Percentiles rank a stretch among this genome's conserved stretches.
Conservation (phyloP, 139 green algal species). For the Chlorella sp. region DNA sequence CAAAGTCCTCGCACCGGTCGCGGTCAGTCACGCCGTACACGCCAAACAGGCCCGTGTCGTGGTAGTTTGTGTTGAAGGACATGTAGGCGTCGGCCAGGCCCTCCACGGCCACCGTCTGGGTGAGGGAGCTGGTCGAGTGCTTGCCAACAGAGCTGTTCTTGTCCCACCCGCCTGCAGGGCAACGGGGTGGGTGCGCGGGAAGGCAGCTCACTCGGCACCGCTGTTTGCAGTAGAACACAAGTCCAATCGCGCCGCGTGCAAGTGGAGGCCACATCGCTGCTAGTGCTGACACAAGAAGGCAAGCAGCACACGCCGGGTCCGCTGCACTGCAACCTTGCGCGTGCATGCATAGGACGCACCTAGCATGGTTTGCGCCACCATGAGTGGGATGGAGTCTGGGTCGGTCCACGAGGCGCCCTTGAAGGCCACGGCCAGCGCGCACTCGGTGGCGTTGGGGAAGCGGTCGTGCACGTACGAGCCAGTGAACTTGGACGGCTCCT, state of each 20-base stretch:
- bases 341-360: conserved; percentile 26
- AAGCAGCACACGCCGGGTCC: no score
- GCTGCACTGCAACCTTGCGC: no score
- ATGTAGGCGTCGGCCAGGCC: conserved; percentile 84
- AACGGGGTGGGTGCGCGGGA: no score
- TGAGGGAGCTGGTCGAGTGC: conserved; percentile 60
- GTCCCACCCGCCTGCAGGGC: conserved; percentile 59
- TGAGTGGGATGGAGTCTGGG: conserved; percentile 91
- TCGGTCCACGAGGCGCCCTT: conserved; percentile 91
- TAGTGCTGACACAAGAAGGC: not conserved
- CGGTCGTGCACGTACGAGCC: conserved; percentile 91
- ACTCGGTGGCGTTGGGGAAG: conserved; percentile 77
- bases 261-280: no score
- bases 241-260: no score
- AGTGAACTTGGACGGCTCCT: conserved; percentile 89
- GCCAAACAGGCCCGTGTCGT: conserved; percentile 94
- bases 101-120: conserved; percentile 79
- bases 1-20: conserved; percentile 42
- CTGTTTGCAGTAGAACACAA: no score
- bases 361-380: conserved; percentile 94
- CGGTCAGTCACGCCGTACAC: conserved; percentile 71
- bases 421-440: conserved; percentile 87
- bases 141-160: conserved; percentile 50
- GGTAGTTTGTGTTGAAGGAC: conserved; percentile 97
- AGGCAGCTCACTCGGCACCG: no score